A percentile compares a stretch with the other conserved stretches of the same genome.
Evolutionary conservation across 345 rosid species (phyloP).

Genomic region (Viola odorata): DNA sequence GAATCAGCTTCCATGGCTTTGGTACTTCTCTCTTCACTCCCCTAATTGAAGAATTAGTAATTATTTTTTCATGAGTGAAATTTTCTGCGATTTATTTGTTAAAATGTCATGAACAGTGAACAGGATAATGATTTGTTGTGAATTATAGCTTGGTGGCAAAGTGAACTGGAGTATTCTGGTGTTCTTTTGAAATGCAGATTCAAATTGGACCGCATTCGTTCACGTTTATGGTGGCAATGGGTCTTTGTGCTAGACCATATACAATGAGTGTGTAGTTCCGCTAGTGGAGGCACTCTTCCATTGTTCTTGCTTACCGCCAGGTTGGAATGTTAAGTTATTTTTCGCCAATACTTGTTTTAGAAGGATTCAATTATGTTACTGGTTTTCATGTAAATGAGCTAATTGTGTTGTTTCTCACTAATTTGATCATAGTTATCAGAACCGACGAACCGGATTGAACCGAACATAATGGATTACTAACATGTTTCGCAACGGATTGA

Average conservation of each 20-base stretch:
- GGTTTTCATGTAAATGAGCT: background rate
- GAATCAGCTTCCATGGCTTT: too few species aligned
- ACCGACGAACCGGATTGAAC: too few species aligned
- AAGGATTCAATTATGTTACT: background rate
- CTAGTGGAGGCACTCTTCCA: conserved; percentile 92
- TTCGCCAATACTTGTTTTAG: background rate
- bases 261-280: conserved; percentile 76
- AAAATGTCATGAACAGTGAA: too few species aligned
- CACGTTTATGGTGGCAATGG: conserved; percentile 83
- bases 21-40: too few species aligned
- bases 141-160: too few species aligned
- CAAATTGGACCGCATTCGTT: conserved; percentile 95
- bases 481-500: too few species aligned
- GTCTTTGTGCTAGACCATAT: conserved; percentile 68
- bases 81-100: too few species aligned
- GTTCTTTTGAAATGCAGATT: conserved; percentile 34
- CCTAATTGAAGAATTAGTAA: too few species aligned
- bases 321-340: conserved; percentile 22
- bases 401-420: background rate
- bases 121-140: too few species aligned
- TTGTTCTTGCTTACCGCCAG: conserved; percentile 99
- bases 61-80: too few species aligned
- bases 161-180: background rate
- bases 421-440: too few species aligned
- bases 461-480: too few species aligned